These are phyloP conservation scores for Sordariomycetes sp. DNA, from an alignment of 2,329 filamentous ascomycete species.

Conservation along the genomic window DNA sequence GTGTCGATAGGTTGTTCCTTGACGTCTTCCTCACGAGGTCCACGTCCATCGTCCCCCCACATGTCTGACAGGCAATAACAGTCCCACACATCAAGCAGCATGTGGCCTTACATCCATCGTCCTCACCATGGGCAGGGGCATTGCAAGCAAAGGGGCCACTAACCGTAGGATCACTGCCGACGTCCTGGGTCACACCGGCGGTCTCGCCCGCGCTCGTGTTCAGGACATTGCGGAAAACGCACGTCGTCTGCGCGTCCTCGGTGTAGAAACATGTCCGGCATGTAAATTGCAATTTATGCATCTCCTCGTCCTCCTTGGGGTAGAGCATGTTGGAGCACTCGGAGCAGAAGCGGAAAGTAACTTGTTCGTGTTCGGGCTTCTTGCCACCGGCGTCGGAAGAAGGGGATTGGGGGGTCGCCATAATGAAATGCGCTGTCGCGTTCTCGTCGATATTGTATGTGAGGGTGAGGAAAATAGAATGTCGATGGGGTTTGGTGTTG, in stretches of 20 bases:
- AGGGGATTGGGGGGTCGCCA: conserved; percentile 50
- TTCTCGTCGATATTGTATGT: background rate
- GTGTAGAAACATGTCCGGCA: conserved; percentile 93
- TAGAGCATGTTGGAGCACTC: conserved; percentile 99
- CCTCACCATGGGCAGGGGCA: no score
- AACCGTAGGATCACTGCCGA: conserved; percentile 97
- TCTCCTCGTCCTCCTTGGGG: conserved; percentile 83
- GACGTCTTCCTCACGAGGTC: no score
- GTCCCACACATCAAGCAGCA: no score
- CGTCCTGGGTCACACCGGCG: conserved; percentile 93
- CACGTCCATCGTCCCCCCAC: no score
- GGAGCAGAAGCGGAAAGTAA: conserved; percentile 95
- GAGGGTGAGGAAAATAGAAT: background rate
- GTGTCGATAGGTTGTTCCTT: no score
- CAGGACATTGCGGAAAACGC: conserved; percentile 92
- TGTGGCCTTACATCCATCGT: no score
- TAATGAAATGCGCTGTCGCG: conserved; percentile 17
- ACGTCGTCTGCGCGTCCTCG: conserved; percentile 77
- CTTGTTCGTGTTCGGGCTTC: conserved; percentile 64
- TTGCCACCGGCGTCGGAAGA: conserved; percentile 38
- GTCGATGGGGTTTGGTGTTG: no score
- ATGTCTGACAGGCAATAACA: no score
- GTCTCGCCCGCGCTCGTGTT: conserved; percentile 90
- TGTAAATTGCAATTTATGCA: conserved; percentile 82
- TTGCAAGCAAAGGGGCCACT: conserved; percentile 49